These are phyloP conservation scores for Begonia peltatifolia DNA, from an alignment of 306 rosid species.

Conservation along the genomic window DNA sequence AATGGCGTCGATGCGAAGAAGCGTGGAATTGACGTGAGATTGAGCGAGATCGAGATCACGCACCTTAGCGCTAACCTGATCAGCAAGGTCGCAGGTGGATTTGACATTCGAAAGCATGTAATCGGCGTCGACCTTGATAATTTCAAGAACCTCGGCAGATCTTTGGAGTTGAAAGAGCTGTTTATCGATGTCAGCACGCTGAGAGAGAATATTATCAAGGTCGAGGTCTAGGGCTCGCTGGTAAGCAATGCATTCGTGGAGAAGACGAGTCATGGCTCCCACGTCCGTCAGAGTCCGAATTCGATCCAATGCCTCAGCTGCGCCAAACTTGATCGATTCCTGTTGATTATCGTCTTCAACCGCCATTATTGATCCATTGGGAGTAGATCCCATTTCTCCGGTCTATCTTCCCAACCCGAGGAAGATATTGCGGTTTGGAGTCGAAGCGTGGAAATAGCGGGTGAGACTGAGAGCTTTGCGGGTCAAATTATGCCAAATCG, in stretches of 20 bases:
- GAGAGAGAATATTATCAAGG: conserved; percentile 63
- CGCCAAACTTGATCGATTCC: conserved; percentile 33
- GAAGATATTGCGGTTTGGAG: not conserved
- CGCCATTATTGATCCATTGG: conserved; percentile 16
- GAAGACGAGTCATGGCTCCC: conserved; percentile 52
- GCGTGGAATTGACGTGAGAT: conserved; percentile 73
- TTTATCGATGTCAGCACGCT: conserved; percentile 64
- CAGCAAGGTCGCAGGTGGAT: conserved; percentile 45
- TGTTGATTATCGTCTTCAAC: conserved; percentile 16
- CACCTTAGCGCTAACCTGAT: conserved; percentile 51
- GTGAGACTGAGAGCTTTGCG: too few relatives aligned
- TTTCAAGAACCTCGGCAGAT: conserved; percentile 60
- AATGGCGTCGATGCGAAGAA: conserved; percentile 73
- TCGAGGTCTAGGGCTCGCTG: conserved; percentile 47
- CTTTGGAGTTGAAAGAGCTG: conserved; percentile 55
- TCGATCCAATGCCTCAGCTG: conserved; percentile 23
- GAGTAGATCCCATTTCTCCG: conserved; percentile 25
- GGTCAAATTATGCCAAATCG: too few relatives aligned
- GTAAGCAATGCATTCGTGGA: conserved; percentile 50
- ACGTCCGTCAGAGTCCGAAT: conserved; percentile 40
- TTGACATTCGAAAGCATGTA: conserved; percentile 28
- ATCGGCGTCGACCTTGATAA: conserved; percentile 57
- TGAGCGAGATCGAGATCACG: conserved; percentile 89
- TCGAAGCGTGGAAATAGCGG: not conserved
- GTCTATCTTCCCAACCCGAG: not conserved